phyloP scores from a whole-genome alignment of 106 monocot genomes.

The Triglochin maritima region DNA sequence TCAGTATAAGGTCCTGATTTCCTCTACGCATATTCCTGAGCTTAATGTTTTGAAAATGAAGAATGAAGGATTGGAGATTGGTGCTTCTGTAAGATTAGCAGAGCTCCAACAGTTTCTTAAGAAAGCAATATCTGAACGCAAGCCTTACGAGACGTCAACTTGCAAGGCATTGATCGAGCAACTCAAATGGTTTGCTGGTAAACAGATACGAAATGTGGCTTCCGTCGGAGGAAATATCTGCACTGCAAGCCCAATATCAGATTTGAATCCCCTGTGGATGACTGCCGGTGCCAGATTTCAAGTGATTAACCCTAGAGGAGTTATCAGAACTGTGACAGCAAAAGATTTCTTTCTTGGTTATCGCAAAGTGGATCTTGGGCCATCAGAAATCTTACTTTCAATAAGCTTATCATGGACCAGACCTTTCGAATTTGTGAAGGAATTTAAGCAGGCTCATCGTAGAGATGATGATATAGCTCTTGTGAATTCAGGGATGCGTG shows the following conservation, averaged over 20 bases:
- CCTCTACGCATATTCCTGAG: conserved; percentile 62
- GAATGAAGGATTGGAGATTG: conserved; percentile 76
- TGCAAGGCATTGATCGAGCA: conserved; percentile 79
- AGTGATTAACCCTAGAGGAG: conserved; percentile 54
- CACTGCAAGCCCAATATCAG: conserved; percentile 98
- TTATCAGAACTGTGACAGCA: conserved; percentile 40
- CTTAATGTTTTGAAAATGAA: conserved; percentile 47
- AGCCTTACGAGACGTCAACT: conserved; percentile 49
- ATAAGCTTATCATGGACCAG: conserved; percentile 83
- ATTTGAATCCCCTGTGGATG: conserved; percentile 98
- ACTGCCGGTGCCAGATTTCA: conserved; percentile 57
- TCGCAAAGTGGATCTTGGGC: conserved; percentile 65
- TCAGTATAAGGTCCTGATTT: conserved; percentile 53
- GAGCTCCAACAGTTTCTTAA: conserved; percentile 60
- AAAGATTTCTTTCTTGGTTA: conserved; percentile 88
- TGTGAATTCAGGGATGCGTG: conserved; percentile 97
- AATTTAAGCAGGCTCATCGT: conserved; percentile 94
- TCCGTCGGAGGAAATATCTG: conserved; percentile 98
- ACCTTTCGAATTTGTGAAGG: conserved; percentile 84
- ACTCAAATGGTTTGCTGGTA: conserved; percentile 97
- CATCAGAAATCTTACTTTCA: conserved; percentile 64
- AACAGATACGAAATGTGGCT: conserved; percentile 91
- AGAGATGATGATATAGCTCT: conserved; percentile 99
- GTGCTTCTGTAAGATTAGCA: conserved; percentile 79
- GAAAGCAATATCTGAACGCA: conserved; percentile 35